A percentile compares a stretch with the other conserved stretches of the same genome.
phyloP scores from a whole-genome alignment of 306 rosid species.

The Trifolium subterraneum region DNA sequence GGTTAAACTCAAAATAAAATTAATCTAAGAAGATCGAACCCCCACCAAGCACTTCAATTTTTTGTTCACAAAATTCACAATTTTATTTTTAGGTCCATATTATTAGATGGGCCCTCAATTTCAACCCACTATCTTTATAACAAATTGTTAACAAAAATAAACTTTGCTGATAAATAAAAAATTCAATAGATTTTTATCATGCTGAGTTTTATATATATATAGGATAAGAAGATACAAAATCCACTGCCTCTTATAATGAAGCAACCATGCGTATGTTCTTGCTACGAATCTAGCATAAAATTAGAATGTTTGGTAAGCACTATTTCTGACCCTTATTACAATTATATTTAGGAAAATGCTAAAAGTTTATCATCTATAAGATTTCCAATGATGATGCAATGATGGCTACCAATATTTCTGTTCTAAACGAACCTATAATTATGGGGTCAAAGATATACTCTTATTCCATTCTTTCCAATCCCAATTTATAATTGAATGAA shows the following conservation, averaged over 20 bases:
- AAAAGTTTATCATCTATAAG: slow-evolving; percentile 54
- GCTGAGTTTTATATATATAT: too few relatives aligned
- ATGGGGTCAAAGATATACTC: slow-evolving; percentile 61
- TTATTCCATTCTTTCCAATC: slow-evolving; percentile 37
- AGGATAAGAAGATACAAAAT: neutral
- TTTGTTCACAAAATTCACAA: too few relatives aligned
- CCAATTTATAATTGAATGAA: slow-evolving; percentile 33
- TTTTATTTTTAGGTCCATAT: too few relatives aligned
- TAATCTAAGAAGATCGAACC: too few relatives aligned
- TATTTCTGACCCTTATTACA: slow-evolving; percentile 35
- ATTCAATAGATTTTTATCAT: too few relatives aligned
- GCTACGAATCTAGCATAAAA: slow-evolving; percentile 41
- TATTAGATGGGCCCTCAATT: too few relatives aligned
- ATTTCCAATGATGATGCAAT: slow-evolving; percentile 74
- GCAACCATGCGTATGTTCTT: slow-evolving; percentile 28
- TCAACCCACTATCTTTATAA: too few relatives aligned
- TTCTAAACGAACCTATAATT: slow-evolving; percentile 62
- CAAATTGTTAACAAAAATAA: too few relatives aligned
- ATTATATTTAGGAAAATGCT: slow-evolving; percentile 36
- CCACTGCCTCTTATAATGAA: slow-evolving; percentile 38
- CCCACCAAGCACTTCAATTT: too few relatives aligned
- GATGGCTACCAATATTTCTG: slow-evolving; percentile 61
- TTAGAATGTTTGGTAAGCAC: slow-evolving; percentile 30
- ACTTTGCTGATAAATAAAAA: too few relatives aligned
- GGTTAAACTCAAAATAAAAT: too few relatives aligned